Evolutionary conservation across 495 filamentous ascomycete species (phyloP).

Genomic region (Lichenothelia convexa): DNA sequence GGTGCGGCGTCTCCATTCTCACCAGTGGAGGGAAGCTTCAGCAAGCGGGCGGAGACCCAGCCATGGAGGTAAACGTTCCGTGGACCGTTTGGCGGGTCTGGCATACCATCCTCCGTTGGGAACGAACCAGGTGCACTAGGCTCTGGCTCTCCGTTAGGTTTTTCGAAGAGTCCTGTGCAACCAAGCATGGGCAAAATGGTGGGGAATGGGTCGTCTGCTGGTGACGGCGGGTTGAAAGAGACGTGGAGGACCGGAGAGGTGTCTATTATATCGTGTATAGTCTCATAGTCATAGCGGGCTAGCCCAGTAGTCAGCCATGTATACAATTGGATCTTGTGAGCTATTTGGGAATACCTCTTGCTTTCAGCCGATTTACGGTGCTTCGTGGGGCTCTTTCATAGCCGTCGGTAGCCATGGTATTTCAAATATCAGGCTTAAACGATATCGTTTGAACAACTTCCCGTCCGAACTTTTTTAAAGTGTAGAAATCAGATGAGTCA

Average conservation of each 20-base stretch:
- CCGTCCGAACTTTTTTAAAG: background rate
- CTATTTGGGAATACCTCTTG: no score
- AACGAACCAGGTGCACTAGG: no score
- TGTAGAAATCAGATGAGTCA: background rate
- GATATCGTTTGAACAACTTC: no score
- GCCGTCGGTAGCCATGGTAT: no score
- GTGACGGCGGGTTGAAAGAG: constrained; percentile 45
- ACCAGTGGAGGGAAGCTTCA: constrained; percentile 38
- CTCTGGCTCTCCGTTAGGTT: background rate
- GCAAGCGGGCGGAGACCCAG: constrained; percentile 64
- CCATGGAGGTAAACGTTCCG: constrained; percentile 76
- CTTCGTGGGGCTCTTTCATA: no score
- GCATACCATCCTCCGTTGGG: no score
- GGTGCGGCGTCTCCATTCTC: constrained; percentile 3
- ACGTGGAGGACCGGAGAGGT: constrained; percentile 60
- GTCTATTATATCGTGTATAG: constrained; percentile 72
- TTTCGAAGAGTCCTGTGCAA: constrained; percentile 45
- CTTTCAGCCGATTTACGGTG: no score
- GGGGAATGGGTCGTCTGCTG: constrained; percentile 45
- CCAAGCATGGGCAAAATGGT: constrained; percentile 78
- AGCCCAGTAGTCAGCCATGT: no score
- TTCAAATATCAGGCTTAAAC: no score
- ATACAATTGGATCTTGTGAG: no score
- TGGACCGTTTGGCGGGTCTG: no score
- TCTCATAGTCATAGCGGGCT: constrained; percentile 54